Evolutionary conservation across 257 asterid species (phyloP).

Genomic region (Rubia yunnanensis): DNA sequence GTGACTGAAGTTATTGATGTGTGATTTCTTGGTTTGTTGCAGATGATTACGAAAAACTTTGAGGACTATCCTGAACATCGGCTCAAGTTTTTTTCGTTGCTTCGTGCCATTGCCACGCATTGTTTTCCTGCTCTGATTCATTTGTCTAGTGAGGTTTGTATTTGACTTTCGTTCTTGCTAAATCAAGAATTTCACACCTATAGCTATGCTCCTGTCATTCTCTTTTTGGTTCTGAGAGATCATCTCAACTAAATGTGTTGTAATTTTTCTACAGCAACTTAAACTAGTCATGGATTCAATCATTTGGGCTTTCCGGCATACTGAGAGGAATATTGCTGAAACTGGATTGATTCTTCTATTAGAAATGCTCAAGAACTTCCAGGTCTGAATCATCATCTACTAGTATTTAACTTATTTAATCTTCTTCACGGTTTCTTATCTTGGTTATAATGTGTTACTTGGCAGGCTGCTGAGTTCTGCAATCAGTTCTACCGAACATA

Average conservation of each 20-base stretch:
- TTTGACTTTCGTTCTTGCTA: background rate
- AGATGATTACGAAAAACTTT: constrained; percentile 97
- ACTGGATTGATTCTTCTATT: constrained; percentile 85
- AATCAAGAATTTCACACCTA: background rate
- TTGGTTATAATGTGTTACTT: constrained; percentile 19
- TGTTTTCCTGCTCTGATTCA: constrained; percentile 89
- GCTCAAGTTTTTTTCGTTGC: constrained; percentile 88
- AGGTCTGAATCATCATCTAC: constrained; percentile 40
- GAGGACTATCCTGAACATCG: constrained; percentile 99
- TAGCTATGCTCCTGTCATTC: background rate
- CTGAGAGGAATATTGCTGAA: constrained; percentile 97
- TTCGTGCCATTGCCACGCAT: constrained; percentile 86
- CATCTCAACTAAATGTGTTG: constrained; percentile 3
- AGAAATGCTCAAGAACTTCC: constrained; percentile 92
- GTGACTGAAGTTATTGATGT: background rate
- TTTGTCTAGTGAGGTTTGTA: constrained; percentile 78
- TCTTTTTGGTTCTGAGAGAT: background rate
- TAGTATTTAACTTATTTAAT: background rate
- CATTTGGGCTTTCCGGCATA: constrained; percentile 99
- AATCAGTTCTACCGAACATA: constrained; percentile 80
- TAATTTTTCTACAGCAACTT: constrained; percentile 59
- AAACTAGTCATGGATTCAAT: constrained; percentile 97
- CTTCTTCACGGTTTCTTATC: constrained; percentile 10
- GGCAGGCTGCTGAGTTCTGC: constrained; percentile 76
- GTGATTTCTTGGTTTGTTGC: constrained; percentile 13